phyloP scores from a whole-genome alignment of 2,329 filamentous ascomycete genomes.

The Penicillium sp. region DNA sequence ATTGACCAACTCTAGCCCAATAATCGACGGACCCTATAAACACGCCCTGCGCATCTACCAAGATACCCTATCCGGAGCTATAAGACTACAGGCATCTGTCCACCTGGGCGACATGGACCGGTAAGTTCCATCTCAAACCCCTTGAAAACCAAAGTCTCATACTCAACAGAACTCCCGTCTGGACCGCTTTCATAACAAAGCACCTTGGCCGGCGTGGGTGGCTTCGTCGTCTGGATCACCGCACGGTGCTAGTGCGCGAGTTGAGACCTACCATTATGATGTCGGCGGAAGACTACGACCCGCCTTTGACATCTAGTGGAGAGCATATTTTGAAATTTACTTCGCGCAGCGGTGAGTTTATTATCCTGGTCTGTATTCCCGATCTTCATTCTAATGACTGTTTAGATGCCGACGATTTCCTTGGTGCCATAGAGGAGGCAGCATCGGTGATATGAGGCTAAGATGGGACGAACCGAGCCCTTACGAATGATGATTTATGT shows the following conservation, averaged over 20 bases:
- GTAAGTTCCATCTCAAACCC: constrained; percentile 25
- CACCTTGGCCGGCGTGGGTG: constrained; percentile 47
- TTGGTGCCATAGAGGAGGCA: constrained; percentile 30
- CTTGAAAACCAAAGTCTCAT: background rate
- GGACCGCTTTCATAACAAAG: constrained; percentile 56
- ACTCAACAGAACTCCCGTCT: constrained; percentile 50
- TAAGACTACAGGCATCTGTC: constrained; percentile 56
- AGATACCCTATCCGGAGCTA: constrained; percentile 49
- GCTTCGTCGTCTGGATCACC: constrained; percentile 43
- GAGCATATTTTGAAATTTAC: constrained; percentile 42
- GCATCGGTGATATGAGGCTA: background rate
- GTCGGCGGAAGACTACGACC: constrained; percentile 46
- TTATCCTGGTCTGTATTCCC: background rate
- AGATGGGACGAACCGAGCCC: background rate
- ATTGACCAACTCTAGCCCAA: constrained; percentile 38
- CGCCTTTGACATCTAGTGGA: constrained; percentile 34
- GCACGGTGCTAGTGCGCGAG: constrained; percentile 47
- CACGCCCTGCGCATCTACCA: constrained; percentile 54
- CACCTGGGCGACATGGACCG: constrained; percentile 50
- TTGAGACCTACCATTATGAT: constrained; percentile 52
- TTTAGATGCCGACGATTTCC: constrained; percentile 40
- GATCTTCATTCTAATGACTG: background rate
- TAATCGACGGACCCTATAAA: constrained; percentile 49
- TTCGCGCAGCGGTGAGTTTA: constrained; percentile 27
- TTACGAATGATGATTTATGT: constrained; percentile 23